Conservation (phyloP, 352 stramenopile genomes). For the Globisporangium paddicum region DNA sequence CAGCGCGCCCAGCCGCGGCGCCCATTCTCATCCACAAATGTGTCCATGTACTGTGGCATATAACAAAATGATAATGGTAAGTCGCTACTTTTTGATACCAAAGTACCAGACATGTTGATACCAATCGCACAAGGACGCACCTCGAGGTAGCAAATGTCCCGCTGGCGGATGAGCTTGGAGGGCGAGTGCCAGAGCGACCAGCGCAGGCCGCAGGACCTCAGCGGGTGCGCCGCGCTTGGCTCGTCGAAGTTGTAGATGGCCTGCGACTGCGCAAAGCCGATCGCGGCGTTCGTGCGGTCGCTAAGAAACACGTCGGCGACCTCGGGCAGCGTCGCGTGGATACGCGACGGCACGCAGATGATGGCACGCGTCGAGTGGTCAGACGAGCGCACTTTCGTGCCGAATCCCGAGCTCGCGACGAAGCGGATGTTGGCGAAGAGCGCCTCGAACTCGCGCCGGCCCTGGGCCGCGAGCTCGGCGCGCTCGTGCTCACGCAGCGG, state of each 20-base stretch:
- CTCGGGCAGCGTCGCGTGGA: constrained; percentile 44
- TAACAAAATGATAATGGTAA: no score
- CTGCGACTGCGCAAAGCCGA: constrained; percentile 59
- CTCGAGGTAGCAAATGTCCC: constrained; percentile 61
- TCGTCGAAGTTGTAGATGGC: constrained; percentile 48
- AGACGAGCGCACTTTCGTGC: constrained; percentile 45
- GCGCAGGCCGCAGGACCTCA: constrained; percentile 45
- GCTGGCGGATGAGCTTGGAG: constrained; percentile 50
- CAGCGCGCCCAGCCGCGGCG: constrained; percentile 54
- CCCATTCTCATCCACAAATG: constrained; percentile 49
- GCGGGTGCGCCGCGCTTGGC: constrained; percentile 38
- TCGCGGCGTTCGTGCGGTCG: constrained; percentile 52
- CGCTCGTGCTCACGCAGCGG: constrained; percentile 31
- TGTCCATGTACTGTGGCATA: constrained; percentile 42
- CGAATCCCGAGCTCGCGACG: constrained; percentile 31
- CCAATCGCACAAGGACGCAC: not conserved
- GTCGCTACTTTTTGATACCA: not conserved
- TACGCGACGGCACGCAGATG: constrained; percentile 36
- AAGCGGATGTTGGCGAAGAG: constrained; percentile 44
- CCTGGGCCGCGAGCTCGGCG: constrained; percentile 30
- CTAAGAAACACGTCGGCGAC: constrained; percentile 58
- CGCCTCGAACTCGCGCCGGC: constrained; percentile 22
- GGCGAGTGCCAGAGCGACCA: constrained; percentile 66
- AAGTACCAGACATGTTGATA: not conserved
- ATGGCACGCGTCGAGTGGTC: constrained; percentile 48